phyloP scores from a whole-genome alignment of 2,329 filamentous ascomycete genomes.

The Aureobasidium melanogenum region DNA sequence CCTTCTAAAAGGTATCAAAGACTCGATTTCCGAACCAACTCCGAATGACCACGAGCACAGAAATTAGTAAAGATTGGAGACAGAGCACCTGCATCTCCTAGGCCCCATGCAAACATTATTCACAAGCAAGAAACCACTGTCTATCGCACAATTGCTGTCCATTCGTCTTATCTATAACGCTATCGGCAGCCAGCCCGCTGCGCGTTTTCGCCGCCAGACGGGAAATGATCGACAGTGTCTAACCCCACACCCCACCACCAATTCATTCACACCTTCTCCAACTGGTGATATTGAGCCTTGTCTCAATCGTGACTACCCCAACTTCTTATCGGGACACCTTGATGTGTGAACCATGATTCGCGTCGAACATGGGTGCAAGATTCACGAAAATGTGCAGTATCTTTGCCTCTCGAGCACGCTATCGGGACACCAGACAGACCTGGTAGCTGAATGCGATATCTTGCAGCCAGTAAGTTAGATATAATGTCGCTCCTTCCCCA shows the following conservation, averaged over 20 bases:
- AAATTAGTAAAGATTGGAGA: background rate
- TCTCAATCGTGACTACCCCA: background rate
- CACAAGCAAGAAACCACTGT: background rate
- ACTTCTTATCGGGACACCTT: background rate
- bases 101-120: background rate
- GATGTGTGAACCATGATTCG: background rate
- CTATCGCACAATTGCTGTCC: background rate
- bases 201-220: background rate
- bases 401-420: background rate
- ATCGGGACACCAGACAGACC: background rate
- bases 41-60: background rate
- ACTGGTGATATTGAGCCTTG: background rate
- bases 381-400: background rate
- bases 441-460: background rate
- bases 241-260: conserved; percentile 2
- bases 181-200: conserved; percentile 4
- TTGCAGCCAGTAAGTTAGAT: background rate
- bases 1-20: background rate
- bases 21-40: background rate
- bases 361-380: background rate
- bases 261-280: conserved; percentile 2
- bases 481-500: background rate
- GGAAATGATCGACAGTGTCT: background rate
- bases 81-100: background rate
- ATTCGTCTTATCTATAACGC: conserved; percentile 6